A percentile compares a stretch with the other conserved stretches of the same genome.
Conservation (phyloP, 805 yeast species). For the Ogataea paradorogensis region DNA sequence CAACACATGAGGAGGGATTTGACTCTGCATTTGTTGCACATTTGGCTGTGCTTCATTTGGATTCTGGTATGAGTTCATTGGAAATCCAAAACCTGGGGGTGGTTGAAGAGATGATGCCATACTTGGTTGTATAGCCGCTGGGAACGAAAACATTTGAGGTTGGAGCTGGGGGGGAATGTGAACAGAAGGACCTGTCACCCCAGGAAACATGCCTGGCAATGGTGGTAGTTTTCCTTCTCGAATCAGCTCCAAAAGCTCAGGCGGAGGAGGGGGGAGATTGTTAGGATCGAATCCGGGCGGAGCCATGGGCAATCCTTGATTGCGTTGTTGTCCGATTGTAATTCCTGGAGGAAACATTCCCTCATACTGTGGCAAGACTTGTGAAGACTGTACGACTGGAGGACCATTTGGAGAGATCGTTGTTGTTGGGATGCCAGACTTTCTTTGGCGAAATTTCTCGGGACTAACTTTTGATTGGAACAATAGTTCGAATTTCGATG, state of each 20-base stretch:
- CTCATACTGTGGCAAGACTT: constrained; percentile 1
- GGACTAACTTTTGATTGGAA: constrained; percentile 14
- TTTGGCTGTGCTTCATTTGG: neutral
- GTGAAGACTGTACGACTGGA: neutral
- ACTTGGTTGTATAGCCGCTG: neutral
- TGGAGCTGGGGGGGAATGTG: neutral
- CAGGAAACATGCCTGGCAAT: constrained; percentile 24
- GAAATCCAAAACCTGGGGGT: constrained; percentile 9
- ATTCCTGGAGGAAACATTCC: constrained; percentile 8
- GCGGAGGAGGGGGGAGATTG: constrained; percentile 29
- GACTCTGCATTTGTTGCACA: constrained; percentile 6
- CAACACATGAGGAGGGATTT: constrained; percentile 19
- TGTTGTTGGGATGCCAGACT: neutral
- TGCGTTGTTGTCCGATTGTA: neutral
- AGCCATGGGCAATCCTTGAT: constrained; percentile 10
- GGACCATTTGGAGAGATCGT: neutral
- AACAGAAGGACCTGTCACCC: neutral
- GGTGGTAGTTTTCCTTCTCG: constrained; percentile 31
- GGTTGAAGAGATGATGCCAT: constrained; percentile 1
- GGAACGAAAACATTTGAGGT: constrained; percentile 6
- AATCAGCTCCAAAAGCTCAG: constrained; percentile 27
- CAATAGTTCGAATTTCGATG: constrained; percentile 21
- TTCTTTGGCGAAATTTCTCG: neutral
- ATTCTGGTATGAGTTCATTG: neutral
- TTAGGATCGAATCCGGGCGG: constrained; percentile 14